Conservation (phyloP, 805 yeast genomes). For the Teunomyces atbi region DNA sequence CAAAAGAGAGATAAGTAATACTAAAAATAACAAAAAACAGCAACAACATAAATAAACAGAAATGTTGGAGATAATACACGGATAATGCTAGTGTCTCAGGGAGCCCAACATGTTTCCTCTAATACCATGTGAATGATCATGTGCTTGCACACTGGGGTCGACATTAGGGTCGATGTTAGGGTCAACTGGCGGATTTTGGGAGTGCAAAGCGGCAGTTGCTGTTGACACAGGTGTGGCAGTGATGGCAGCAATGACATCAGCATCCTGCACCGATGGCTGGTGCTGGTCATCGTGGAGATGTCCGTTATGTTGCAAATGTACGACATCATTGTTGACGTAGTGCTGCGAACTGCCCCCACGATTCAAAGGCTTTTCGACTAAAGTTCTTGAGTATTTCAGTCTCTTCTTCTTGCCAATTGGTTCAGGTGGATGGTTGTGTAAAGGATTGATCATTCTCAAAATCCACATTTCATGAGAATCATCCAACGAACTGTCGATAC, state of each 20-base stretch:
- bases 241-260: conserved; percentile 39
- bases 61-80: not conserved
- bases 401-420: conserved; percentile 38
- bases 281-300: conserved; percentile 27
- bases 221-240: conserved; percentile 29
- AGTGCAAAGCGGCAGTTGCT: conserved; percentile 25
- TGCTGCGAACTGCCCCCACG: conserved; percentile 14
- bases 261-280: conserved; percentile 37
- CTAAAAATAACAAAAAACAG: conserved; percentile 5
- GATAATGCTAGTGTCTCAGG: conserved; percentile 7
- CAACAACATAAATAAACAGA: not conserved
- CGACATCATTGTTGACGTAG: conserved; percentile 22
- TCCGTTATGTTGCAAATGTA: conserved; percentile 21
- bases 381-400: conserved; percentile 37
- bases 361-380: conserved; percentile 43
- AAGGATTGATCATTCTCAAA: conserved; percentile 46
- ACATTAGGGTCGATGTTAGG: conserved; percentile 46
- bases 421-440: conserved; percentile 46
- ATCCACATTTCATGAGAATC: conserved; percentile 42
- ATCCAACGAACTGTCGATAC: conserved; percentile 1
- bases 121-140: conserved; percentile 32
- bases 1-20: conserved; percentile 5
- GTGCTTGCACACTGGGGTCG: conserved; percentile 43
- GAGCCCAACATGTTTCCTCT: conserved; percentile 7
- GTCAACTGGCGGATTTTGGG: conserved; percentile 35